Conservation (phyloP, 768 basidiomycete genomes). For the Ramaria rubella region DNA sequence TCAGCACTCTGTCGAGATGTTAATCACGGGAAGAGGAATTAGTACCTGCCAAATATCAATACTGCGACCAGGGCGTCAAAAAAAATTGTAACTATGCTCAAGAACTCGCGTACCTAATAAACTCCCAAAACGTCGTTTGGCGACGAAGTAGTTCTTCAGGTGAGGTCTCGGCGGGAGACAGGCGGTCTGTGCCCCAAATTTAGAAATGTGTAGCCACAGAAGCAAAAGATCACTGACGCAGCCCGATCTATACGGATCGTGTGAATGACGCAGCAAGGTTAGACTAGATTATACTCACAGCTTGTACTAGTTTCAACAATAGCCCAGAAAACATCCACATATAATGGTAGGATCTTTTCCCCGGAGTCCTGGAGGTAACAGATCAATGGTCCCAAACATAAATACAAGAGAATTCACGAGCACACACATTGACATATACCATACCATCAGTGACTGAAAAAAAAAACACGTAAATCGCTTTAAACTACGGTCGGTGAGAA, state of each 20-base stretch:
- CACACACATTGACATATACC: slow-evolving; percentile 8
- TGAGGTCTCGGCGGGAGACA: neutral
- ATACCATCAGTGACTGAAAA: slow-evolving; percentile 5
- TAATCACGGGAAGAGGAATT: neutral
- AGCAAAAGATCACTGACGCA: slow-evolving; percentile 2
- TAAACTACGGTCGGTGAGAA: neutral
- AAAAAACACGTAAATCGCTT: neutral
- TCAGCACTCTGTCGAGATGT: neutral
- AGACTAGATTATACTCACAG: slow-evolving; percentile 5
- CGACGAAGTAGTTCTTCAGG: slow-evolving; percentile 2
- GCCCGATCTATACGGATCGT: neutral
- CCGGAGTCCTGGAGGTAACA: neutral
- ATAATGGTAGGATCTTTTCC: slow-evolving; percentile 5
- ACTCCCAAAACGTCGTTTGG: slow-evolving; percentile 8
- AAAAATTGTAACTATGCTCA: neutral
- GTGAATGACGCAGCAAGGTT: neutral
- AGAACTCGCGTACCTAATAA: neutral
- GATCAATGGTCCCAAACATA: neutral
- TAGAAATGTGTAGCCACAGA: neutral
- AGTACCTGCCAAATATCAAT: slow-evolving; percentile 8
- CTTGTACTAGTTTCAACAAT: slow-evolving; percentile 8
- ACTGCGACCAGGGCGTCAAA: neutral
- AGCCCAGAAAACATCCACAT: slow-evolving; percentile 6
- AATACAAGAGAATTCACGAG: neutral
- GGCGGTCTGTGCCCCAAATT: neutral